phyloP scores from a whole-genome alignment of 2,329 filamentous ascomycete species.

The Alternaria alternata region DNA sequence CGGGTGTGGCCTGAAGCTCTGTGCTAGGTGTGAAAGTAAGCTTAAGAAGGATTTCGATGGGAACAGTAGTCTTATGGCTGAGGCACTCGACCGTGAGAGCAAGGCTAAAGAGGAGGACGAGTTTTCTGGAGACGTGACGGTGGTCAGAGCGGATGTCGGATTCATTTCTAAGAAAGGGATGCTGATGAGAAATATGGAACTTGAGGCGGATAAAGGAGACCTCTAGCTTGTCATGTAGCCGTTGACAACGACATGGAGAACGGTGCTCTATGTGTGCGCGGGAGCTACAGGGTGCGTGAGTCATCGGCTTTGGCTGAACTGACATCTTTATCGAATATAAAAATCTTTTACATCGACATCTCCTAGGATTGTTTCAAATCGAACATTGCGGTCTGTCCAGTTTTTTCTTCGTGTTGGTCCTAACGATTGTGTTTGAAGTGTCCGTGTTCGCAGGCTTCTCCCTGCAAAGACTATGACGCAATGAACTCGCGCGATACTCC shows the following conservation, averaged over 20 bases:
- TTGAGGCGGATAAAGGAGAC: background rate
- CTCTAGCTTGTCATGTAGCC: background rate
- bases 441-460: background rate
- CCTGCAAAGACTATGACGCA: background rate
- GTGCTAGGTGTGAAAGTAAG: conserved; percentile 24
- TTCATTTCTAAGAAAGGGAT: conserved; percentile 33
- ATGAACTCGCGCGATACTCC: background rate
- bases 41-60: conserved; percentile 19
- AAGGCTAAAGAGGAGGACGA: conserved; percentile 16
- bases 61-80: conserved; percentile 22
- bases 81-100: conserved; percentile 30
- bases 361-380: background rate
- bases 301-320: background rate
- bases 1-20: conserved; percentile 42
- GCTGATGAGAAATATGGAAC: conserved; percentile 24
- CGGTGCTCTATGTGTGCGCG: background rate
- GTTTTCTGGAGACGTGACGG: background rate
- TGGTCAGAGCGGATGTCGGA: conserved; percentile 37
- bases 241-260: background rate
- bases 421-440: background rate
- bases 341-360: background rate
- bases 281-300: background rate
- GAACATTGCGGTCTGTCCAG: no score
- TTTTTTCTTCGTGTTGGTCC: background rate
- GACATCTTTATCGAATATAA: background rate